Percentiles rank a stretch among this genome's conserved stretches.
These are phyloP conservation scores for Tylopilus felleus DNA, from an alignment of 768 basidiomycete genomes.

Conservation along the genomic window DNA sequence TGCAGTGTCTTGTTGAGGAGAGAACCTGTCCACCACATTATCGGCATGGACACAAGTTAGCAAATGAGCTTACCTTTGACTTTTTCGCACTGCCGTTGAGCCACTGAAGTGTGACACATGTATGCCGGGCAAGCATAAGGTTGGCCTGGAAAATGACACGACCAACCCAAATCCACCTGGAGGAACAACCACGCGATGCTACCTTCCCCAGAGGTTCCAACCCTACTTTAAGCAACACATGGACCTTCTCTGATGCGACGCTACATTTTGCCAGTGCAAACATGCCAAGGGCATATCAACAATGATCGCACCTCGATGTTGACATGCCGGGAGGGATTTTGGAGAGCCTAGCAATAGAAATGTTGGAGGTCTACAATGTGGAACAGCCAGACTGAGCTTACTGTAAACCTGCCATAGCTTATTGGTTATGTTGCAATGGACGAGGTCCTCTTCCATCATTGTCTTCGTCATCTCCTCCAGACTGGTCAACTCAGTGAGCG, in stretches of 20 bases:
- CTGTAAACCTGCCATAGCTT: slow-evolving; percentile 98
- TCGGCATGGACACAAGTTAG: not conserved
- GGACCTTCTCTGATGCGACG: slow-evolving; percentile 79
- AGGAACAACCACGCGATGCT: slow-evolving; percentile 4
- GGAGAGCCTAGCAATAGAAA: slow-evolving; percentile 54
- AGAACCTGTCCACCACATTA: slow-evolving; percentile 52
- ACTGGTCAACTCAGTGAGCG: slow-evolving; percentile 91
- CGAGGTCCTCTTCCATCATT: slow-evolving; percentile 87
- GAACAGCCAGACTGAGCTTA: slow-evolving; percentile 36
- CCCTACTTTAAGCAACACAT: slow-evolving; percentile 49
- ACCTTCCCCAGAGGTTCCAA: slow-evolving; percentile 83
- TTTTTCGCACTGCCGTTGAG: slow-evolving; percentile 95
- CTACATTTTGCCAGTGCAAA: slow-evolving; percentile 79
- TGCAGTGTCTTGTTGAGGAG: slow-evolving; percentile 81
- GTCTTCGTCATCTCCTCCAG: slow-evolving; percentile 95
- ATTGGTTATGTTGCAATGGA: slow-evolving; percentile 79
- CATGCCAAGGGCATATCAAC: slow-evolving; percentile 99
- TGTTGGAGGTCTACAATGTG: not conserved
- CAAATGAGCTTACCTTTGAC: slow-evolving; percentile 69
- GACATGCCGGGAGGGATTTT: slow-evolving; percentile 69
- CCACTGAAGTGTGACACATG: slow-evolving; percentile 87
- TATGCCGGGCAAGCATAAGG: slow-evolving; percentile 89
- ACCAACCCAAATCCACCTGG: not conserved
- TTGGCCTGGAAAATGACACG: slow-evolving; percentile 56
- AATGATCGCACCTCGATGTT: slow-evolving; percentile 93